Evolutionary conservation across 257 asterid genomes (phyloP).

Genomic region (Primulina tabacum): DNA sequence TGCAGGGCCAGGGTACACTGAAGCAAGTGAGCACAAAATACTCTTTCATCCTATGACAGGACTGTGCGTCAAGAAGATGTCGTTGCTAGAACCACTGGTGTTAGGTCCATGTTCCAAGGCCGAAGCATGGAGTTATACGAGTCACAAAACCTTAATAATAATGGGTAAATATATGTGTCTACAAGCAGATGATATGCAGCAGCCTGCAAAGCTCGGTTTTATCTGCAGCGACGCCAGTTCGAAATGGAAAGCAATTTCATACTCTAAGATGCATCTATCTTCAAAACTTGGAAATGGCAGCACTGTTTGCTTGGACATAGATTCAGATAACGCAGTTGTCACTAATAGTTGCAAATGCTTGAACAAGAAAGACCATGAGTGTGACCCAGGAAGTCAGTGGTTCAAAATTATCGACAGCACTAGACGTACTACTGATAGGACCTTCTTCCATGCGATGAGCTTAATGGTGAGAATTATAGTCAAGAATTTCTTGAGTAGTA

Average conservation of each 20-base stretch:
- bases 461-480: constrained; percentile 35
- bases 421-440: constrained; percentile 35
- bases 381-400: constrained; percentile 97
- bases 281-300: constrained; percentile 61
- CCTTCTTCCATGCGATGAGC: constrained; percentile 23
- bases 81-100: constrained; percentile 49
- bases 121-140: constrained; percentile 62
- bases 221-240: constrained; percentile 48
- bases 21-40: constrained; percentile 50
- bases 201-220: constrained; percentile 68
- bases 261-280: constrained; percentile 85
- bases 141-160: constrained; percentile 48
- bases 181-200: constrained; percentile 53
- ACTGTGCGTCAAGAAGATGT: constrained; percentile 53
- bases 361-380: constrained; percentile 43
- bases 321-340: constrained; percentile 52
- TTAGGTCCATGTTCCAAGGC: constrained; percentile 81
- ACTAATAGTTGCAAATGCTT: constrained; percentile 76
- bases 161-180: constrained; percentile 70
- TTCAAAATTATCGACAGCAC: constrained; percentile 82
- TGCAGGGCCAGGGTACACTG: constrained; percentile 77
- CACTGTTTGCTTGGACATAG: constrained; percentile 67
- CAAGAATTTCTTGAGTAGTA: constrained; percentile 34
- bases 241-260: constrained; percentile 75
- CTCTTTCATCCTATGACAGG: constrained; percentile 88